A percentile compares a stretch with the other conserved stretches of the same genome.
phyloP scores from a whole-genome alignment of 345 rosid genomes.

The Raphanus raphanistrum region DNA sequence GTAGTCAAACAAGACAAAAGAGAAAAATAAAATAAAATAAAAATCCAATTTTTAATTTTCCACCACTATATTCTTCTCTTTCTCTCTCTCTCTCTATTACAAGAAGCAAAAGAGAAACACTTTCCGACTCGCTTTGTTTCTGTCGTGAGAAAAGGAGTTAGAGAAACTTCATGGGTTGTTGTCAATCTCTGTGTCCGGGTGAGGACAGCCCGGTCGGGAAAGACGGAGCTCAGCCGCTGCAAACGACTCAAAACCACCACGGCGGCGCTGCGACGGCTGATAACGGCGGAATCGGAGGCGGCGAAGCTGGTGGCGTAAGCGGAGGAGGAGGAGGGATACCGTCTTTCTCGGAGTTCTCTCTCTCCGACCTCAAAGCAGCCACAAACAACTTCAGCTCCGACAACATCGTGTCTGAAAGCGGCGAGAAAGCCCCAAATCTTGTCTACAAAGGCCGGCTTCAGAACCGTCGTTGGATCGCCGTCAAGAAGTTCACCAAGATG shows the following conservation, averaged over 20 bases:
- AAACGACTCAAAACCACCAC: conserved; percentile 32
- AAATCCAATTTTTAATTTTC: conserved; percentile 21
- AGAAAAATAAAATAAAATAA: neutral
- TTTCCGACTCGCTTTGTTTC: conserved; percentile 30
- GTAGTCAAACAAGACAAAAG: conserved; percentile 35
- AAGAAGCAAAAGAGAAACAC: conserved; percentile 37
- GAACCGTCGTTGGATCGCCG: conserved; percentile 76
- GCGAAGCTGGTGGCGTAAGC: conserved; percentile 30
- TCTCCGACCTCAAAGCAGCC: conserved; percentile 65
- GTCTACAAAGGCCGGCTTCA: conserved; percentile 73
- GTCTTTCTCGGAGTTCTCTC: conserved; percentile 66
- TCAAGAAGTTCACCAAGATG: conserved; percentile 73
- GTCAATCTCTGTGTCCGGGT: conserved; percentile 52
- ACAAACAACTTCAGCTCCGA: conserved; percentile 69
- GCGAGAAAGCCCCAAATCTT: conserved; percentile 61
- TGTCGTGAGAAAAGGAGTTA: neutral
- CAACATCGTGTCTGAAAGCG: conserved; percentile 72
- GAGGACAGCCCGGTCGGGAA: conserved; percentile 43
- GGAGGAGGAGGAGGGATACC: conserved; percentile 38
- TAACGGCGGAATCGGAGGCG: conserved; percentile 37
- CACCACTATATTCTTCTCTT: conserved; percentile 6
- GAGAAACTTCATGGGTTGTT: conserved; percentile 60
- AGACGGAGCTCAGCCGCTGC: conserved; percentile 40
- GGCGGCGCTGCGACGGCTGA: conserved; percentile 36
- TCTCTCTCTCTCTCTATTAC: conserved; percentile 30